Base-by-base conservation (phyloP, 768 basidiomycete genomes). In the Russula vinacea region DNA sequence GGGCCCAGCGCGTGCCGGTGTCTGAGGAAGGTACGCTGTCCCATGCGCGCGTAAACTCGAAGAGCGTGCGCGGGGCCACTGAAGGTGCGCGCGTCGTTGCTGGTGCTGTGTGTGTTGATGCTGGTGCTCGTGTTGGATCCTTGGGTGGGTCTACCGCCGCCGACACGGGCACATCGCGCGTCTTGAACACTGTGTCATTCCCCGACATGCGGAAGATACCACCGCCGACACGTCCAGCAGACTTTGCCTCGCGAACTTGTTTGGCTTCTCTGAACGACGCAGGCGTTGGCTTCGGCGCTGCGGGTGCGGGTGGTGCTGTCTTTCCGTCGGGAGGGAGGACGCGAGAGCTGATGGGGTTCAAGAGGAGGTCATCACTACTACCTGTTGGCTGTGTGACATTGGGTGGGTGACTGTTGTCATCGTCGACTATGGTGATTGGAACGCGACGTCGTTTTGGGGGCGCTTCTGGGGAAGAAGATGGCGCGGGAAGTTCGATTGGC, bases 151-250 rank as follows among this genome's bases (percentile, higher is more conserved):
- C 22, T 2, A 19, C 35, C 22, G 56, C 32, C 16, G 53, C 16
- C 22, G 62, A 14, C 40, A 62, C 53, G 19, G 50, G 37, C 35
- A 47, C n/a, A 65, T 50, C 37, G 56, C 76, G 69, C 22, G 73
- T 76, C 17, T 78, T 70, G 65, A 91, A 82, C 11, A 90, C 73
- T 2, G 82, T 86, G 50, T 80, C 82, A 19, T 82, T 76, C 1
- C 90, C 90, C 14, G 83, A 79, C 3, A 79, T 75, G 32, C 84
- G 81, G 75, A 92, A 89, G 56, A 92, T 87, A 0, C 89, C 90
- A 9, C 89, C 90, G 0, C 87, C 84, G 3, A 84, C 81, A 45
- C 78, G 78, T 60, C 76, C 19, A 68, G 74, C 63, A 60, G 62
- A 57, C 14, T 74, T 74, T 50, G 59, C 77, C 16, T 84, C 81